Evolutionary conservation across 2,329 filamentous ascomycete genomes (phyloP), one percentile per base, ranked within the genome.

Genomic region (Alternaria dauci): DNA sequence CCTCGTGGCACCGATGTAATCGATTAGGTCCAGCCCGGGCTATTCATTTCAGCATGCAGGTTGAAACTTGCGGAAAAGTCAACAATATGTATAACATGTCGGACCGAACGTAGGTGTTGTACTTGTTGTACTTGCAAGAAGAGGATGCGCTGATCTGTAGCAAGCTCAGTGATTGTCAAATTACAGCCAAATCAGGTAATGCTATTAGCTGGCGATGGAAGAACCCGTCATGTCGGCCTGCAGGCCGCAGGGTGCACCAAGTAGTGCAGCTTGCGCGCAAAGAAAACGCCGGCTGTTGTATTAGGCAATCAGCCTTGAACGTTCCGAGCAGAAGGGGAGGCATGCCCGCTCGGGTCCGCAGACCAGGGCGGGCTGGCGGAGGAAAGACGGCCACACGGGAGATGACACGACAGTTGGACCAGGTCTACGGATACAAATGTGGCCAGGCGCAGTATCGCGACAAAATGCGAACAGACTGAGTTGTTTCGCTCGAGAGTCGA

Each of bases 361-460:
- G 44, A 32, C 46, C 52, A 61, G 55, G 46, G 47, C 52, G 38
- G 52, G 39, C 52, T 34, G 56, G 28, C 25, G 56, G 55, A 48
- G 43, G 61, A 58, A 46, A 53, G 46, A 51, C n/a, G 46, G 52
- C 51, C 55, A 58, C 52, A 54, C 64, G 64, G 58, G 53, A 60
- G 39, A 63, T 59, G 42, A 62, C 44, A 55, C 52, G 54, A 52
- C 38, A 52, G 57, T 47, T 50, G 52, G 57, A 58, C 59, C 36
- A 54, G 55, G 63, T 47, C 20, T 52, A 50, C 63, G 63, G 63
- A 61, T 48, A 58, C 51, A 53, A 57, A 30, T 38, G 39, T 39
- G 48, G 44, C 48, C 52, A 25, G 38, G 16, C 23, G 6, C 14
- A 25, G 20, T 38, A 42, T 51, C 25, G 52, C 48, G 23, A 57